Percentiles rank a stretch among this genome's conserved stretches.
Conservation (phyloP, 176 grass and related monocot species). For the Avena eriantha region DNA sequence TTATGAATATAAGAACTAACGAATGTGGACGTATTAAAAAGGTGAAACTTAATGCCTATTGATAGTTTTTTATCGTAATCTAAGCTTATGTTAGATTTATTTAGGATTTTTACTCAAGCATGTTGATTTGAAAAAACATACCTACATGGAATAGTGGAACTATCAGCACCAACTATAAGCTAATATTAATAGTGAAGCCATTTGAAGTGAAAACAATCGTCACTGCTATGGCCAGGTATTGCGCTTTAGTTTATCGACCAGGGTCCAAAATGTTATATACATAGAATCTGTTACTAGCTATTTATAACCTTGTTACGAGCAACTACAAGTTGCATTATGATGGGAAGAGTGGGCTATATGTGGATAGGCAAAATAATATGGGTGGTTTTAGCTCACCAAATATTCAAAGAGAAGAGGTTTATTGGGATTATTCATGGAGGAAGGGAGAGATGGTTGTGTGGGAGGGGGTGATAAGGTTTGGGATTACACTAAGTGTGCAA, state of each 20-base stretch:
- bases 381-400: background rate
- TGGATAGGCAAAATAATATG: background rate
- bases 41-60: background rate
- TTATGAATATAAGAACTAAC: too few species aligned
- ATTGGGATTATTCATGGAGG: too few species aligned
- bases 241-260: background rate
- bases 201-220: background rate
- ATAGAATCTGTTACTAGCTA: too few species aligned
- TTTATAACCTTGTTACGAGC: background rate
- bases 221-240: background rate
- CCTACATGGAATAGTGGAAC: background rate
- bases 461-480: too few species aligned
- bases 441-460: too few species aligned
- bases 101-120: background rate
- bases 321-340: background rate
- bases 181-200: background rate
- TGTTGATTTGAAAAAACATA: background rate
- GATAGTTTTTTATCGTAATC: background rate
- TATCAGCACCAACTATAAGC: background rate
- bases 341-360: background rate
- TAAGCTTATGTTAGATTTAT: background rate
- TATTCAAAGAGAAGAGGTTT: too few species aligned
- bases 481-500: background rate
- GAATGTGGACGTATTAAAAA: too few species aligned
- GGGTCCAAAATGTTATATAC: background rate